Evolutionary conservation across 73 alveolate species (phyloP).

Genomic region (Symbiodinium pilosum): DNA sequence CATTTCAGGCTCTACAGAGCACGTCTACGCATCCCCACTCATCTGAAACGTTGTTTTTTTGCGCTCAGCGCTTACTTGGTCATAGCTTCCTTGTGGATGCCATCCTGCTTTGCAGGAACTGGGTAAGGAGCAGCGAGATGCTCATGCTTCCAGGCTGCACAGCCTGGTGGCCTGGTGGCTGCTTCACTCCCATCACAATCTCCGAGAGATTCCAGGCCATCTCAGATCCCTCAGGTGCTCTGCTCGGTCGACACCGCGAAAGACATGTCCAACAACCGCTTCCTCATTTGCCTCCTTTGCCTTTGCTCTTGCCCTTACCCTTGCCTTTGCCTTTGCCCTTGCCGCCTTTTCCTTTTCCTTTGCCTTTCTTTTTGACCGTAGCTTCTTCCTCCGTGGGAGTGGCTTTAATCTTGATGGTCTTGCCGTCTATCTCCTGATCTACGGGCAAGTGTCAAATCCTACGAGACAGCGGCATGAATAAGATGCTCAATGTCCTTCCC

Average conservation of each 20-base stretch:
- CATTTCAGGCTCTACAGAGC: no score
- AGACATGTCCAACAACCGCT: no score
- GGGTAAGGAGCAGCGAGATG: not conserved
- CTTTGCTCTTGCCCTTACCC: constrained; percentile 60
- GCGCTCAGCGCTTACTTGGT: no score
- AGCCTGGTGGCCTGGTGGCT: no score
- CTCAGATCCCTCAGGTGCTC: not conserved
- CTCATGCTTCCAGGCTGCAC: no score
- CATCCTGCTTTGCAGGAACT: constrained; percentile 13
- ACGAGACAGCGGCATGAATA: not conserved
- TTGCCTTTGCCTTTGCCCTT: constrained; percentile 71
- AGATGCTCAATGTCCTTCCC: constrained; percentile 39
- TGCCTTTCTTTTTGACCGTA: constrained; percentile 51
- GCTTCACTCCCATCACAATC: no score
- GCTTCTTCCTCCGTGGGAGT: constrained; percentile 54
- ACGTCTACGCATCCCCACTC: no score
- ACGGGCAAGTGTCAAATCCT: not conserved
- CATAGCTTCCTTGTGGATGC: not conserved
- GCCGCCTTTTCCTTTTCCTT: constrained; percentile 65
- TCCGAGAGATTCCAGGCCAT: not conserved
- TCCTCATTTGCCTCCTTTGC: constrained; percentile 21
- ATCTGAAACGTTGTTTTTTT: no score
- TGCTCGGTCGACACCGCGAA: no score
- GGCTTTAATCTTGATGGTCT: constrained; percentile 30
- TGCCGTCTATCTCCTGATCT: constrained; percentile 90